Base-by-base conservation (phyloP, 2,329 filamentous ascomycete genomes). In the Sclerotinia borealis region DNA sequence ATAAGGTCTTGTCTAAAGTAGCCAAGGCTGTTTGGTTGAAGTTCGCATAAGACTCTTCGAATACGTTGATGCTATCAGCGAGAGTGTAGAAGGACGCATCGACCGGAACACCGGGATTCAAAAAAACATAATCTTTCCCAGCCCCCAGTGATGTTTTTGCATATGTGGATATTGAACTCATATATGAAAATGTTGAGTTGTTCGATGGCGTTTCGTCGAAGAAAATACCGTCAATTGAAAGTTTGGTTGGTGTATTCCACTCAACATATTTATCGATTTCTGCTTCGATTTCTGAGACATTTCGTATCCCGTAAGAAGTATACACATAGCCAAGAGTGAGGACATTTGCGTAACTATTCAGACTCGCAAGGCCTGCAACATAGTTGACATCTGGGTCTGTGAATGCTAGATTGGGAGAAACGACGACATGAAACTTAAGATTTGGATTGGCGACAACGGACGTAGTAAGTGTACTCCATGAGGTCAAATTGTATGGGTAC, bases 241-340 rank as follows among this genome's bases (percentile, higher is more conserved):
- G 27, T 19, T 63, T 4, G 3, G 59, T 61, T 15, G 45, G 55
- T 11, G 61, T 62, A 41, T 66, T 63, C 76, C 77, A 79, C n/a
- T 67, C 66, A 1, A 75, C 72, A 65, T 78, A 80, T 10, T 63
- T 71, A 27, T 67, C 70, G 37, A 79, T 70, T 19, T 79, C 75
- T 3, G 68, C 64, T 29, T 74, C 65, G 19, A 80, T 74, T 3
- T 69, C 69, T 3, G 69, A 58, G n/a, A 74, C 64, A 52, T 72
- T 66, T 22, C 75, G 67, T 1, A 65, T 66, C 2, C 71, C 76
- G 63, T 77, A 77, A 6, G 64, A 63, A 1, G 76, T 78, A 8
- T 72, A 71, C 31, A 79, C 75, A 65, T 80, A 79, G 17, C 78
- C 77, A 19, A 79, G 65, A 5, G 75, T 72, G 0, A 72, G 68